Conservation (phyloP, 257 asterid genomes). For the Rehmannia glutinosa region DNA sequence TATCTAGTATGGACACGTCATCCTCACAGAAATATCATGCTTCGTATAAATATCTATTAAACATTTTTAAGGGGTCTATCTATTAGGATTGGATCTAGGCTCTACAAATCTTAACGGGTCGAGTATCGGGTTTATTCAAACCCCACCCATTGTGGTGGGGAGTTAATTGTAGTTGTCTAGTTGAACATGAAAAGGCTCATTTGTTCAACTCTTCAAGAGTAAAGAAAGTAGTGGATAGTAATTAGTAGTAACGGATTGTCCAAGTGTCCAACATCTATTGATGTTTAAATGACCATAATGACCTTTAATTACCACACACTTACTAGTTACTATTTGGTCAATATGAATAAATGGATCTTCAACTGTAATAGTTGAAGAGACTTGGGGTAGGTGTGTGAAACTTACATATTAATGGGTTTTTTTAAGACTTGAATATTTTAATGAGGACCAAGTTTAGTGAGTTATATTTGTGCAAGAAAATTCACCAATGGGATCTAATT, state of each 20-base stretch:
- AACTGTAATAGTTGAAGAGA: slow-evolving; percentile 9
- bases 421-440: neutral
- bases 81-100: too few relatives aligned
- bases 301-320: neutral
- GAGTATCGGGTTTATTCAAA: too few relatives aligned
- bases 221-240: slow-evolving; percentile 13
- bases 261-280: neutral
- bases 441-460: too few relatives aligned
- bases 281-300: slow-evolving; percentile 15
- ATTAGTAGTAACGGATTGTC: slow-evolving; percentile 32
- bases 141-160: too few relatives aligned
- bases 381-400: neutral
- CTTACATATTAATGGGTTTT: neutral
- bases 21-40: too few relatives aligned
- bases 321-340: neutral
- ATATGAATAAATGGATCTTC: neutral
- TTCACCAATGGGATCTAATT: too few relatives aligned
- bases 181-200: slow-evolving; percentile 32
- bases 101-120: too few relatives aligned
- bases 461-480: too few relatives aligned
- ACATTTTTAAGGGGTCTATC: too few relatives aligned
- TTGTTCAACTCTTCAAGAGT: slow-evolving; percentile 26
- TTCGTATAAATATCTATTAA: too few relatives aligned
- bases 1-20: too few relatives aligned
- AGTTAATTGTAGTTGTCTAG: slow-evolving; percentile 14